These are phyloP conservation scores for Citrus trifoliata DNA, from an alignment of 345 rosid species.

Conservation along the genomic window DNA sequence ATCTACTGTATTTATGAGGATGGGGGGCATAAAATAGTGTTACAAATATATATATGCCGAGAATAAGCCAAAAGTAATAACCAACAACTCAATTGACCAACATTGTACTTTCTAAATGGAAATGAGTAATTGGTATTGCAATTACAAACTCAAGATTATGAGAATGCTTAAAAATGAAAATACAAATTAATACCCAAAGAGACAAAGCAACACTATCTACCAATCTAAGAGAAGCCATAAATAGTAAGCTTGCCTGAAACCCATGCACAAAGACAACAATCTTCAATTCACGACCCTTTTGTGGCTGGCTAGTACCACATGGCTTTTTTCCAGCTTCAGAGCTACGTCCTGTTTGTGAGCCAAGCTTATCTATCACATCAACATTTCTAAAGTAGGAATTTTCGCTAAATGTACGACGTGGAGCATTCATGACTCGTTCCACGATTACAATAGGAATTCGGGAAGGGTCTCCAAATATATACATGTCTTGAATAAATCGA, in stretches of 20 bases:
- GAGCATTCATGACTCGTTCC: slow-evolving; percentile 85
- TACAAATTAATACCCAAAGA: background rate
- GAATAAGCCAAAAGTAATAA: background rate
- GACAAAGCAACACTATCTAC: background rate
- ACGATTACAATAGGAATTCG: slow-evolving; percentile 75
- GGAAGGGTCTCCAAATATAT: slow-evolving; percentile 80
- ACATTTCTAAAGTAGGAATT: slow-evolving; percentile 69
- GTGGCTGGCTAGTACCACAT: slow-evolving; percentile 22
- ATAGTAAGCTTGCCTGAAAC: slow-evolving; percentile 67
- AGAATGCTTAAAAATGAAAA: background rate
- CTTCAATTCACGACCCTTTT: slow-evolving; percentile 57
- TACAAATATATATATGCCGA: background rate
- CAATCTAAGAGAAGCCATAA: background rate
- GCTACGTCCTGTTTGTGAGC: slow-evolving; percentile 21
- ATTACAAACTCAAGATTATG: background rate
- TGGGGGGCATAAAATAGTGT: background rate
- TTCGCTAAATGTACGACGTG: slow-evolving; percentile 75
- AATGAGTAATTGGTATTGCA: background rate
- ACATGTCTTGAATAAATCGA: slow-evolving; percentile 87
- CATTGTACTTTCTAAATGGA: background rate
- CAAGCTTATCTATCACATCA: slow-evolving; percentile 42
- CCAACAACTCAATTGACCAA: background rate
- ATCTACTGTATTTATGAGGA: background rate
- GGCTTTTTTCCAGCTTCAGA: slow-evolving; percentile 33
- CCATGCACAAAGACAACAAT: slow-evolving; percentile 90